Percentiles rank a stretch among this genome's conserved stretches.
phyloP scores from a whole-genome alignment of 345 rosid genomes.

The Kernera saxatilis region DNA sequence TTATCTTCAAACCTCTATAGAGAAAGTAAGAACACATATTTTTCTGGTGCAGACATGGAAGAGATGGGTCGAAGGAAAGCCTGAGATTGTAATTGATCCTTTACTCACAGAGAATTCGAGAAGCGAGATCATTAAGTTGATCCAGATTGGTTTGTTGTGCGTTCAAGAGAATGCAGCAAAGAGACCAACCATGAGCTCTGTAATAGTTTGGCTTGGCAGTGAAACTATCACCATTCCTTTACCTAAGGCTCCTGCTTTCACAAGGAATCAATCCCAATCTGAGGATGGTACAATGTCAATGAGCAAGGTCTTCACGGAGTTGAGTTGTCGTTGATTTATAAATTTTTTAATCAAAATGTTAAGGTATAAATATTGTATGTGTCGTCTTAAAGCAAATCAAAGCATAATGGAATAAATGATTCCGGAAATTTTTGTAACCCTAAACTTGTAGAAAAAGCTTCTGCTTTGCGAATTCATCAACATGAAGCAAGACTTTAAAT shows the following conservation, averaged over 20 bases:
- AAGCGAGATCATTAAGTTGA: not conserved
- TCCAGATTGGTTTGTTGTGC: not conserved
- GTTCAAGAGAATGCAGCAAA: slow-evolving; percentile 2
- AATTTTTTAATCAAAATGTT: not conserved
- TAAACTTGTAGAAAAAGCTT: too few relatives aligned
- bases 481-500: too few relatives aligned
- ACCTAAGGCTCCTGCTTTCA: not conserved
- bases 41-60: not conserved
- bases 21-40: not conserved
- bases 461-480: too few relatives aligned
- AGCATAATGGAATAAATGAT: too few relatives aligned
- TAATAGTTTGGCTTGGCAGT: not conserved
- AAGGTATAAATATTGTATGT: not conserved
- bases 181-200: not conserved
- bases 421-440: not conserved
- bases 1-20: not conserved
- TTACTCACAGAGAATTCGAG: not conserved
- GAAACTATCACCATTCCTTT: not conserved
- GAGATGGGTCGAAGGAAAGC: not conserved
- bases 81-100: not conserved
- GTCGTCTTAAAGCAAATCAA: not conserved
- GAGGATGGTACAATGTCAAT: slow-evolving; percentile 20
- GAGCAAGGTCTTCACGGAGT: slow-evolving; percentile 32
- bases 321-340: slow-evolving; percentile 28
- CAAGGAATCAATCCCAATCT: not conserved